A percentile compares a stretch with the other conserved stretches of the same genome.
Conservation (phyloP, 352 stramenopile species). For the Blastocystis sp. region DNA sequence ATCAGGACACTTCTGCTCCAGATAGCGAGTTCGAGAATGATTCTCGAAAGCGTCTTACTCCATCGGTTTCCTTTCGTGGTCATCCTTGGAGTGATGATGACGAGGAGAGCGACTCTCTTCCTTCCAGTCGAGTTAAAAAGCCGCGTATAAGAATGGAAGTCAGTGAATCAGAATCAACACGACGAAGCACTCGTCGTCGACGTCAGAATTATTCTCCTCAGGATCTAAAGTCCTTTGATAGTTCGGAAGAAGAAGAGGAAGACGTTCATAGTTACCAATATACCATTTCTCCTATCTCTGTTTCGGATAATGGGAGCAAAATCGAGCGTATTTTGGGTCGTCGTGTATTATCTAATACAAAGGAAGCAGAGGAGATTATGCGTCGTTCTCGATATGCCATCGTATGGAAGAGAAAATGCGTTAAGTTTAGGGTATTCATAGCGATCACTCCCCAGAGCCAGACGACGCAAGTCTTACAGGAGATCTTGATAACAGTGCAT, state of each 20-base stretch:
- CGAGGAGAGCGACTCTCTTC: not conserved
- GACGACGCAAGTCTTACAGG: not conserved
- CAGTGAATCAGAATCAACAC: not conserved
- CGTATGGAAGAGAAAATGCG: not conserved
- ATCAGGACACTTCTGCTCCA: not conserved
- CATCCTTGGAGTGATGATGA: constrained; percentile 60
- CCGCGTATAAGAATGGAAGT: not conserved
- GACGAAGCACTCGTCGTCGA: not conserved
- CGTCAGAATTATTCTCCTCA: not conserved
- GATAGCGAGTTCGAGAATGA: not conserved
- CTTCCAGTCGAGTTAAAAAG: not conserved
- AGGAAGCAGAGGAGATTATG: constrained; percentile 17
- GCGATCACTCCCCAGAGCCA: not conserved
- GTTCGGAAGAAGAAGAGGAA: constrained; percentile 26
- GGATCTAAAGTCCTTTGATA: not conserved
- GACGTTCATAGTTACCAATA: not conserved
- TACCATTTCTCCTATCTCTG: not conserved
- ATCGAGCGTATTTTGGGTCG: constrained; percentile 67
- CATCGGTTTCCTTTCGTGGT: not conserved
- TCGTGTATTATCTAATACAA: constrained; percentile 36
- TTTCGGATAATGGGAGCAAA: constrained; percentile 5
- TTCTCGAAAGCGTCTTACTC: not conserved
- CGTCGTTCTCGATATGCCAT: constrained; percentile 53
- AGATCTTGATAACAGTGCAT: constrained; percentile 36
- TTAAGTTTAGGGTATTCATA: constrained; percentile 8